Conservation (phyloP, 2,329 filamentous ascomycete genomes). For the Leptographium lundbergii region DNA sequence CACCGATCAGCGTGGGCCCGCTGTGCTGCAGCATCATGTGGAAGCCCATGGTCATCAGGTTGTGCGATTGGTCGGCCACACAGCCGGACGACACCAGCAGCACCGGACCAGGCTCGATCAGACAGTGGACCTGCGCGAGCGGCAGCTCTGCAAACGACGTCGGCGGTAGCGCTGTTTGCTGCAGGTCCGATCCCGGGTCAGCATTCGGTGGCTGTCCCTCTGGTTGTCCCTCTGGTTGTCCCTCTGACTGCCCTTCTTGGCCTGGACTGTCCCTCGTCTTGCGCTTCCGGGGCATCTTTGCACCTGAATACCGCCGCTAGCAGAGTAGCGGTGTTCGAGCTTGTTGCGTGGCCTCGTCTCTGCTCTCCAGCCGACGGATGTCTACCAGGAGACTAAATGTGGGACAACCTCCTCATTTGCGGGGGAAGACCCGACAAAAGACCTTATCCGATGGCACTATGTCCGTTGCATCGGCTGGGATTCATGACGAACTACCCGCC, state of each 20-base stretch:
- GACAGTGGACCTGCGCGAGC: conserved; percentile 16
- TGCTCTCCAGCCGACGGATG: not conserved
- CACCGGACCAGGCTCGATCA: conserved; percentile 23
- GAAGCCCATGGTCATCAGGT: conserved; percentile 25
- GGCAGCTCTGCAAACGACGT: conserved; percentile 13
- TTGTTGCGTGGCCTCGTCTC: not conserved
- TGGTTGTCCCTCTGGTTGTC: no score
- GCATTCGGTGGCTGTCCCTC: no score
- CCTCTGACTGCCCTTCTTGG: not conserved
- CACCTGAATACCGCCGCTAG: not conserved
- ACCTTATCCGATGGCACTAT: not conserved
- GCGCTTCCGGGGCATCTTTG: not conserved
- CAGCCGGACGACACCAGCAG: conserved; percentile 21
- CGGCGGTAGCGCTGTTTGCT: not conserved
- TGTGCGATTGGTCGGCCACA: conserved; percentile 19
- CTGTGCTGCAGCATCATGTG: conserved; percentile 25
- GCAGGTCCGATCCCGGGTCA: no score
- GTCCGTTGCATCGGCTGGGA: not conserved
- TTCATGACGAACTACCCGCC: not conserved
- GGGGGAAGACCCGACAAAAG: not conserved
- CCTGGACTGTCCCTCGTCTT: not conserved
- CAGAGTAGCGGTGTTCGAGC: not conserved
- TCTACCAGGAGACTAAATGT: not conserved
- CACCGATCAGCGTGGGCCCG: conserved; percentile 19
- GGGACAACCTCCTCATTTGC: not conserved